phyloP scores from a whole-genome alignment of 495 filamentous ascomycete species.

The Platismatia glauca region DNA sequence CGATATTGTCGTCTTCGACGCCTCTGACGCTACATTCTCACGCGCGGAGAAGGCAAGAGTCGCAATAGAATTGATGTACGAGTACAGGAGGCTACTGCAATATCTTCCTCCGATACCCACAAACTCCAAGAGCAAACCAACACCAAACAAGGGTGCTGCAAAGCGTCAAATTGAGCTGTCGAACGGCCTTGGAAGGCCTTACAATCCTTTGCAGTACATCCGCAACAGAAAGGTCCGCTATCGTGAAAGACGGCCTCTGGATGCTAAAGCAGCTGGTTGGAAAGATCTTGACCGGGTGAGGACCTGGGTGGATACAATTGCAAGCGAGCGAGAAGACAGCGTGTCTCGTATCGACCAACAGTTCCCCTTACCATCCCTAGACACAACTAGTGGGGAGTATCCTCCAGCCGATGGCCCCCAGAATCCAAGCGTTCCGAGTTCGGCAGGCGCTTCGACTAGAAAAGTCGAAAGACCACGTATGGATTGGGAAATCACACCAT shows the following conservation, averaged over 20 bases:
- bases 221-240: conserved; percentile 74
- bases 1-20: conserved; percentile 44
- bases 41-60: conserved; percentile 70
- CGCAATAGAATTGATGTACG: conserved; percentile 67
- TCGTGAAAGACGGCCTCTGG: conserved; percentile 59
- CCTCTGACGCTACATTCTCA: conserved; percentile 67
- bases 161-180: conserved; percentile 5
- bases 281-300: conserved; percentile 58
- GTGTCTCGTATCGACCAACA: conserved; percentile 11
- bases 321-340: conserved; percentile 37
- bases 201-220: conserved; percentile 83
- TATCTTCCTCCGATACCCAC: conserved; percentile 56
- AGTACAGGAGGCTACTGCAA: conserved; percentile 70
- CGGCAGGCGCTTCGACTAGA: conserved; percentile 31
- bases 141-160: conserved; percentile 4
- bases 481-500: conserved; percentile 72
- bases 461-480: conserved; percentile 56
- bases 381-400: conserved; percentile 16
- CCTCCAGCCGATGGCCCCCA: conserved; percentile 30
- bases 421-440: conserved; percentile 30
- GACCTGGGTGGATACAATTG: conserved; percentile 64
- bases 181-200: conserved; percentile 44
- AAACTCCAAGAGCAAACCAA: not conserved
- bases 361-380: conserved; percentile 18
- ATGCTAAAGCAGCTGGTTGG: conserved; percentile 68